Evolutionary conservation across 1,284 basidiomycete species (phyloP).

Genomic region (Sporisorium exsertum): DNA sequence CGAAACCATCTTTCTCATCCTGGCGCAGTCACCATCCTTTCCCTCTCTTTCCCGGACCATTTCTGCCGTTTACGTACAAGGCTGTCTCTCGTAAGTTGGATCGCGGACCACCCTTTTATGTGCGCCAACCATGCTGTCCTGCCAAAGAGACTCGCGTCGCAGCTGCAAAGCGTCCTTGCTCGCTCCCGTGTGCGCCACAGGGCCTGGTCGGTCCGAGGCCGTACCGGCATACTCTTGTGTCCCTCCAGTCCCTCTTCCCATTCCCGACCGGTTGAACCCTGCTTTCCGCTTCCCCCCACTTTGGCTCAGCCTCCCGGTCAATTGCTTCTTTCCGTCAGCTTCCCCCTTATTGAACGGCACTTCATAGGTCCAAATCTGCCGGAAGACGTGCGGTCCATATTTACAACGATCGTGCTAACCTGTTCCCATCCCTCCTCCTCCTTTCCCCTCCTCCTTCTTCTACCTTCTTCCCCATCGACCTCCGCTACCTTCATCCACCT

Average conservation of each 20-base stretch:
- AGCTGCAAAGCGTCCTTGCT: too few species aligned
- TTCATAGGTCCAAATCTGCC: not conserved
- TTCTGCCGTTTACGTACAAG: not conserved
- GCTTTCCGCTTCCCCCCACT: not conserved
- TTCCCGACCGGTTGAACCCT: constrained; percentile 2
- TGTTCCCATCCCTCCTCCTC: not conserved
- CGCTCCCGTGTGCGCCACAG: too few species aligned
- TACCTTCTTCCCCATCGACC: not conserved
- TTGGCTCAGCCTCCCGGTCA: not conserved
- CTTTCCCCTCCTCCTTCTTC: not conserved
- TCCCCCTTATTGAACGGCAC: constrained; percentile 1
- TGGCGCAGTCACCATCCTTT: constrained; percentile 1
- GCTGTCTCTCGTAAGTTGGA: not conserved
- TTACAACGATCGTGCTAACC: not conserved
- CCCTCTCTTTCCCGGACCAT: not conserved
- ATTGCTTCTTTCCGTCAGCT: not conserved
- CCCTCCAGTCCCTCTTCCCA: not conserved
- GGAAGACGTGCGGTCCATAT: constrained; percentile 9
- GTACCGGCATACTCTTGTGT: constrained; percentile 16
- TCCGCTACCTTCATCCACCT: not conserved
- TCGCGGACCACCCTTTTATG: not conserved
- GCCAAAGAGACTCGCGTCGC: not conserved
- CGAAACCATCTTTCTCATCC: constrained; percentile 6
- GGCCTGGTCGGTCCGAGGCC: constrained; percentile 39
- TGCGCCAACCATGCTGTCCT: not conserved